Evolutionary conservation across 768 basidiomycete species (phyloP), one percentile per base, ranked within the genome.

Genomic region (Suillus bovinus): DNA sequence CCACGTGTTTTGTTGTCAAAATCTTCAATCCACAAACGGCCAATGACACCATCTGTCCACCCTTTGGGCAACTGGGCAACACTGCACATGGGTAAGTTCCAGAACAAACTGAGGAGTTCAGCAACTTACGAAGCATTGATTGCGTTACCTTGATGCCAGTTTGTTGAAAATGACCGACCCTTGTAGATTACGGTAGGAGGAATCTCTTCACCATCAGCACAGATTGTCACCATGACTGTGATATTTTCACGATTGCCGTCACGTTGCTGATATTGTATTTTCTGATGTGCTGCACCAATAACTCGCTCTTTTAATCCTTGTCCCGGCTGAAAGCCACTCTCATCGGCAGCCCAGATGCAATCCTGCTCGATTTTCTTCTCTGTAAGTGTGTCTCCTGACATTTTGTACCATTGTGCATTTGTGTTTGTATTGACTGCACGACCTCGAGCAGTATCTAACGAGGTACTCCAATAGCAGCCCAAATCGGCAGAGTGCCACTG

Each of bases 1-100:
- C 5, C 64, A 2, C 55, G 38, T 22, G 76, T 80, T 11, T 71
- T 55, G 10, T 63, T 52, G 31, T 78, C 70, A 29, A 77, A 79
- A 27, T 70, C 54, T 59, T 73, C 62, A 46, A 76, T 69, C 58
- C 62, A 76, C 16, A 62, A 58, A 17, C 61, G 44, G 4, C 70
- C 69, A 44, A 75, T 65, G 52, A 73, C 64, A 10, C 69, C 64
- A 67, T 75, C 66, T 24, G 67, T 72, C 64, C 65, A 75, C 16
- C 74, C 71, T 24, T 66, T 60, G 27, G 49, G 22, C 6, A 61
- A 67, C 27, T 61, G 42, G 27, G 61, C 58, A 59, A 71, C 22
- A 41, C 66, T 65, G 31, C 54, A 47, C 6, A 17, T 39, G 16
- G 34, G 49, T n/a, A n/a, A n/a, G n/a, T n/a, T n/a, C n/a, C n/a